Evolutionary conservation across 768 basidiomycete species (phyloP).

Genomic region (Boletus subparvulus): DNA sequence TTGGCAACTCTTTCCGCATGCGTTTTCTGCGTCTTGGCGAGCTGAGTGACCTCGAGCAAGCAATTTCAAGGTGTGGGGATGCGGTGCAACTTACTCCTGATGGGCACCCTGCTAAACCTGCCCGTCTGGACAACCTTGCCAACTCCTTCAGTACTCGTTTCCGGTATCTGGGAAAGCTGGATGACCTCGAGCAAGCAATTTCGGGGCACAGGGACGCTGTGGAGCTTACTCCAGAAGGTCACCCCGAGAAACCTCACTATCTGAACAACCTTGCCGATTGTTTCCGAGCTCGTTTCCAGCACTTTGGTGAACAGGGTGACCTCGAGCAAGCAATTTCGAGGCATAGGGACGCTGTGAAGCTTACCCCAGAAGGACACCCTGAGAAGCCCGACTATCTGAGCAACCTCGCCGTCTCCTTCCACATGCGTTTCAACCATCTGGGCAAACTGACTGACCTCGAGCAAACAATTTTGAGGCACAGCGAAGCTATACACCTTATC

Average conservation of each 20-base stretch:
- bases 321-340: constrained; percentile 1
- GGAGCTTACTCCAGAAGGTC: too few species aligned
- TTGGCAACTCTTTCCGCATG: too few species aligned
- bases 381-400: background rate
- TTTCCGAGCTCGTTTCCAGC: too few species aligned
- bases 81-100: too few species aligned
- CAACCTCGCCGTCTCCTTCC: background rate
- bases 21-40: background rate
- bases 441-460: background rate
- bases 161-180: too few species aligned
- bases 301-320: background rate
- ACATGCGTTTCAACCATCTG: background rate
- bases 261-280: too few species aligned
- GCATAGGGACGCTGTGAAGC: background rate
- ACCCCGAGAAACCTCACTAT: too few species aligned
- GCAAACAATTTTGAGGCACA: background rate
- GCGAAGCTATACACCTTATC: background rate
- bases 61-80: background rate
- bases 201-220: background rate
- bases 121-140: too few species aligned
- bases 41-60: background rate
- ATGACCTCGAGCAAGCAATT: constrained; percentile 4
- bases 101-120: too few species aligned
- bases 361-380: too few species aligned
- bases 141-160: too few species aligned